phyloP scores from a whole-genome alignment of 805 yeast genomes.

The Yamadazyma takamatsuzukensis region DNA sequence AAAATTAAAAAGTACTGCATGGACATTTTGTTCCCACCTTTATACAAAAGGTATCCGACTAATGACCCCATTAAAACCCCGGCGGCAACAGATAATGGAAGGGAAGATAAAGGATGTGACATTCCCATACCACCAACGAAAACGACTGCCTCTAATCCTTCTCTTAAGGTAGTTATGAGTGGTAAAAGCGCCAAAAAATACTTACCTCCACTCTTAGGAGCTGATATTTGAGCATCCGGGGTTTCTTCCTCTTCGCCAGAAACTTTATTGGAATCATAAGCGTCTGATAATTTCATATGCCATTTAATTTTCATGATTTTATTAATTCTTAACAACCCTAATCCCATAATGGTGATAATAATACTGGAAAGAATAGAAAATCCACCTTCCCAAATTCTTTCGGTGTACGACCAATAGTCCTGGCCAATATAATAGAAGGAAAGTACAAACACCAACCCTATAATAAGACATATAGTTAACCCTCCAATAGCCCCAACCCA shows the following conservation, averaged over 20 bases:
- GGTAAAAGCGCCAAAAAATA: conserved; percentile 37
- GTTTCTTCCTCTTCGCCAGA: conserved; percentile 39
- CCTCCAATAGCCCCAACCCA: conserved; percentile 82
- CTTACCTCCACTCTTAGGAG: background rate
- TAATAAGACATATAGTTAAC: conserved; percentile 58
- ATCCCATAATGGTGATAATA: conserved; percentile 83
- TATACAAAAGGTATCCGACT: conserved; percentile 34
- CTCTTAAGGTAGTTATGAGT: conserved; percentile 37
- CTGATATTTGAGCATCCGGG: conserved; percentile 12
- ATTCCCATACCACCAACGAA: conserved; percentile 42
- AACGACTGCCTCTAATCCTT: conserved; percentile 43
- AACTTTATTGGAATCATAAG: conserved; percentile 20
- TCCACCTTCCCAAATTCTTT: conserved; percentile 84
- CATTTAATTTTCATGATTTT: conserved; percentile 77
- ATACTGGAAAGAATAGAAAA: conserved; percentile 74
- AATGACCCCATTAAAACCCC: conserved; percentile 26
- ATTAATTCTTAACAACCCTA: conserved; percentile 75
- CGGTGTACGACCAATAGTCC: conserved; percentile 84
- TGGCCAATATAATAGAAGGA: conserved; percentile 75
- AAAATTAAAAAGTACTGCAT: conserved; percentile 38
- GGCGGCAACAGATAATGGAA: conserved; percentile 29
- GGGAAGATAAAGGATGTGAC: conserved; percentile 26
- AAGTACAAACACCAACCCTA: conserved; percentile 69
- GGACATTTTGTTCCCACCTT: conserved; percentile 39
- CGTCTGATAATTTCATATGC: conserved; percentile 46